Conservation (phyloP, 768 basidiomycete species). For the Thelephora aurantiotincta region DNA sequence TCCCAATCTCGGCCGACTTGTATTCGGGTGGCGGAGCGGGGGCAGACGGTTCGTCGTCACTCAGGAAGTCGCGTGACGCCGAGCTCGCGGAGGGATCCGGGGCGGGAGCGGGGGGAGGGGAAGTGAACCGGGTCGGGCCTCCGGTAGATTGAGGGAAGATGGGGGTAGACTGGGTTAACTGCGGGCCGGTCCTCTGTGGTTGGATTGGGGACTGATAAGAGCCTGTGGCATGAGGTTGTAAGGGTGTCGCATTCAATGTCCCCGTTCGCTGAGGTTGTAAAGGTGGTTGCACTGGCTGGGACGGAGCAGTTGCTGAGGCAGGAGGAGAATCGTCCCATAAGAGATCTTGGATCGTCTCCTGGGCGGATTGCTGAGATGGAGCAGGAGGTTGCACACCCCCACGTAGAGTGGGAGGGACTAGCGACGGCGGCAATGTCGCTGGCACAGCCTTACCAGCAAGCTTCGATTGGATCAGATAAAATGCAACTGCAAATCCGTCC, state of each 20-base stretch:
- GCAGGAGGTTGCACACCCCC: slow-evolving; percentile 21
- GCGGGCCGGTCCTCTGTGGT: neutral
- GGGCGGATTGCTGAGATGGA: slow-evolving; percentile 22
- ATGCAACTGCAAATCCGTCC: slow-evolving; percentile 91
- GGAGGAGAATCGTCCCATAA: slow-evolving; percentile 28
- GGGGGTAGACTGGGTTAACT: neutral
- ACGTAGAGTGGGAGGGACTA: slow-evolving; percentile 79
- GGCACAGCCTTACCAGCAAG: slow-evolving; percentile 72
- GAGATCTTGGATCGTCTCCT: slow-evolving; percentile 30
- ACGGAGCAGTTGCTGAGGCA: slow-evolving; percentile 18
- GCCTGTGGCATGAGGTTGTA: slow-evolving; percentile 10
- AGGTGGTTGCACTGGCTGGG: slow-evolving; percentile 22
- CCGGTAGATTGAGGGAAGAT: slow-evolving; percentile 13
- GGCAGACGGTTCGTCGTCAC: slow-evolving; percentile 43
- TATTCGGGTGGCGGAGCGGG: slow-evolving; percentile 43
- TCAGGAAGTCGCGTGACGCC: slow-evolving; percentile 29
- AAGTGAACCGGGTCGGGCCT: no score
- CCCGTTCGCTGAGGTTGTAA: slow-evolving; percentile 26
- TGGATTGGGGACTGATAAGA: neutral
- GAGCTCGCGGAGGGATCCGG: slow-evolving; percentile 11
- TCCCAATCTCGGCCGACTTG: slow-evolving; percentile 77
- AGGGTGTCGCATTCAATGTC: slow-evolving; percentile 14
- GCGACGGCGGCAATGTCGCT: slow-evolving; percentile 44
- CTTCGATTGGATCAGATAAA: slow-evolving; percentile 85
- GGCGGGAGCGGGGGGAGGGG: neutral